A percentile compares a stretch with the other conserved stretches of the same genome.
phyloP scores from a whole-genome alignment of 2,329 filamentous ascomycete species.

The Penicillium sp. region DNA sequence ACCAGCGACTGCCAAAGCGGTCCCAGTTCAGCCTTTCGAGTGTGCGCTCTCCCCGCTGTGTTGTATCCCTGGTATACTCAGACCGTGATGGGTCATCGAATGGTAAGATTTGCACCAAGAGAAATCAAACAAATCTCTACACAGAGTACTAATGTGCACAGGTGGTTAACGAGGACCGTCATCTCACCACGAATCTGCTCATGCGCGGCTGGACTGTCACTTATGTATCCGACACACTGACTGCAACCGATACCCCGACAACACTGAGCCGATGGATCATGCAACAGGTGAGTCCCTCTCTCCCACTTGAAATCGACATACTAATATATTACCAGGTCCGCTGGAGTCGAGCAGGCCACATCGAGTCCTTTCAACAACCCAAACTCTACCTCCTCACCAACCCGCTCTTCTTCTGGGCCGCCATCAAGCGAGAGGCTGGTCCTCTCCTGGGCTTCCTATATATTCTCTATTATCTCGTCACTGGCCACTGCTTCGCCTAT shows the following conservation, averaged over 20 bases:
- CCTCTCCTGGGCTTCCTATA: conserved; percentile 28
- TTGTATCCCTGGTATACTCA: conserved; percentile 38
- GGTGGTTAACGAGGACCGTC: conserved; percentile 37
- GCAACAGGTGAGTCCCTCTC: conserved; percentile 28
- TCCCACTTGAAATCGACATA: no score
- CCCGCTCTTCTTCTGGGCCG: conserved; percentile 34
- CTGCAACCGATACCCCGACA: conserved; percentile 36
- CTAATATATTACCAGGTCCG: conserved; percentile 9
- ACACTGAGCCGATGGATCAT: conserved; percentile 34
- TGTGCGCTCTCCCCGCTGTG: conserved; percentile 29
- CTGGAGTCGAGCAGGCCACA: conserved; percentile 36
- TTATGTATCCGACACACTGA: conserved; percentile 33
- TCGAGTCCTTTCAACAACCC: conserved; percentile 36
- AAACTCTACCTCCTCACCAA: conserved; percentile 33
- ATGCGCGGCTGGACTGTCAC: conserved; percentile 33
- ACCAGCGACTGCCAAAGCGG: conserved; percentile 38
- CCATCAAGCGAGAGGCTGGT: conserved; percentile 29
- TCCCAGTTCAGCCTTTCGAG: conserved; percentile 35
- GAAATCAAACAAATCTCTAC: no score
- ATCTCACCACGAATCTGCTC: conserved; percentile 36
- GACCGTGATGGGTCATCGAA: conserved; percentile 32
- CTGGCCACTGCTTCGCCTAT: conserved; percentile 24
- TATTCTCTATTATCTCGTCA: conserved; percentile 30
- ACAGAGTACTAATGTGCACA: no score
- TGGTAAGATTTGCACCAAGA: conserved; percentile 13